A percentile compares a stretch with the other conserved stretches of the same genome.
Evolutionary conservation across 1,284 basidiomycete genomes (phyloP).

Genomic region (Rhodofomes roseus): DNA sequence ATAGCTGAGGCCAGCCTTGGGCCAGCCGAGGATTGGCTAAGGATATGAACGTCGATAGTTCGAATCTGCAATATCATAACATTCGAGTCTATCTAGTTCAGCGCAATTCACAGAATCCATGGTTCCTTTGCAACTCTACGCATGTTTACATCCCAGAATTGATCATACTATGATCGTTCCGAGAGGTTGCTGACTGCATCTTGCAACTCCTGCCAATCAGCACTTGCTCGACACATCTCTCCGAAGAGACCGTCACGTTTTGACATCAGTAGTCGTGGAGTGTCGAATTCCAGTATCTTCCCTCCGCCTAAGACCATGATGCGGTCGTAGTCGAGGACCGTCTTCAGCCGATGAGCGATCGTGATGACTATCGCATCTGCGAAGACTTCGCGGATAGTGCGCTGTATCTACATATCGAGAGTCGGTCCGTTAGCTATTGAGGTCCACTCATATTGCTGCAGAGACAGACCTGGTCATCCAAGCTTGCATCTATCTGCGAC

Average conservation of each 20-base stretch:
- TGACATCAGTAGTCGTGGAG: conserved; percentile 58
- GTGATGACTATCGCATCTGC: conserved; percentile 74
- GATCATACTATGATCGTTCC: too few species aligned
- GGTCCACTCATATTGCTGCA: neutral
- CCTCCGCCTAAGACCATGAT: conserved; percentile 76
- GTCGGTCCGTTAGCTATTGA: neutral
- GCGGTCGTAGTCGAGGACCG: conserved; percentile 77
- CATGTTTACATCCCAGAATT: too few species aligned
- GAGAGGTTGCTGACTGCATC: too few species aligned
- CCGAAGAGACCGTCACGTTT: conserved; percentile 60
- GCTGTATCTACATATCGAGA: conserved; percentile 56
- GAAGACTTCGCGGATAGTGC: conserved; percentile 76
- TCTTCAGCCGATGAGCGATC: conserved; percentile 76
- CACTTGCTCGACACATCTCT: conserved; percentile 65
- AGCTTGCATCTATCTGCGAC: conserved; percentile 70
- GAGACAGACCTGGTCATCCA: conserved; percentile 58
- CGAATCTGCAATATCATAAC: too few species aligned
- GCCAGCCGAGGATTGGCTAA: too few species aligned
- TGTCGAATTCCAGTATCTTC: conserved; percentile 66
- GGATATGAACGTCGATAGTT: too few species aligned
- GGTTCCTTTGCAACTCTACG: too few species aligned
- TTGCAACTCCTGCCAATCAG: conserved; percentile 45
- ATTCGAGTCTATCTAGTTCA: too few species aligned
- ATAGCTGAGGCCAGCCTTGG: too few species aligned
- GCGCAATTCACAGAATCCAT: too few species aligned